Evolutionary conservation across 2,329 filamentous ascomycete species (phyloP), one percentile per base, ranked within the genome.

Genomic region (Thielaviopsis ethacetica): DNA sequence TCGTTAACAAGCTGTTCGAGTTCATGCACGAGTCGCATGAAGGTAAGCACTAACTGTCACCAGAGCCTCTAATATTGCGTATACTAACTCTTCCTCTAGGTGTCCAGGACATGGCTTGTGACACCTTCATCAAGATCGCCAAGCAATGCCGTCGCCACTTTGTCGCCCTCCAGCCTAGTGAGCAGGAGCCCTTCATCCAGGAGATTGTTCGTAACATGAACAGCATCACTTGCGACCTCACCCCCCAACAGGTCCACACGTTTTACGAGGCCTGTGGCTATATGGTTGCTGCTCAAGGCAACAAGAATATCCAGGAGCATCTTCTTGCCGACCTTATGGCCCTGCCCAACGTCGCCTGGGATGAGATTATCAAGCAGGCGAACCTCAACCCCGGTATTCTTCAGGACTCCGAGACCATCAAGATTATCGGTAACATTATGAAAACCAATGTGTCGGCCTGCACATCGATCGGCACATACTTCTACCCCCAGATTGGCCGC

Each of bases 21-120:
- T 98, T 98, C 69, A 98, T 98, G 93, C 93, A 98, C 71, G 93
- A 98, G 72, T 97, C 93, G 1, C 93, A 98, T 68, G 93, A 98
- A 76, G 93, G 88, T 84, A 72, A 66, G 78, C 70, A 49, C 24
- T 34, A 52, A 3, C 12, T 41, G 15, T 17, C 13, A 3, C 2
- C 38, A 52, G 15, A 17, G 34, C n/a, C 50, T 9, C 22, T 12
- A 26, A 58, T 12, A 47, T 13, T n/a, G 38, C n/a, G 7, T n/a
- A 24, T 60, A 54, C 68, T 71, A 65, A 72, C 60, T 61, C 51
- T n/a, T n/a, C 59, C 41, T 49, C 62, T 64, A 86, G 84, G 89
- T 76, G 93, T 98, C 26, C 94, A 98, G 73, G 93, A 98, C 73
- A 98, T 98, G 94, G 93, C 93, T 67, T 98, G 93, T 70, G 94